These are phyloP conservation scores for Chalaropsis ovoidea DNA, from an alignment of 2,329 filamentous ascomycete species.

Conservation along the genomic window DNA sequence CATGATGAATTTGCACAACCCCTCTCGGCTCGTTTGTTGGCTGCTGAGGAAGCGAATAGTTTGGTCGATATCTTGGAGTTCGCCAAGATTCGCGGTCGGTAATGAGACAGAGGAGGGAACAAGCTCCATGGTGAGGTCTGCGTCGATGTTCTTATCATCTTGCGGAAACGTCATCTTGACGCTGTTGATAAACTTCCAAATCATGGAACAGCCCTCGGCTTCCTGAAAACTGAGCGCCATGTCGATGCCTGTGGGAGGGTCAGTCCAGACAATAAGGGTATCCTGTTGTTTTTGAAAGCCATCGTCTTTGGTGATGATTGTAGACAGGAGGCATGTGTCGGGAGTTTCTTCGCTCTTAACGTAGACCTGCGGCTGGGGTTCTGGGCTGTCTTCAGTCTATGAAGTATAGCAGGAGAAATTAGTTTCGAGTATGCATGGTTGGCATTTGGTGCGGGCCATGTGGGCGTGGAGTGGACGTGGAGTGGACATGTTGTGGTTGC, in stretches of 20 bases:
- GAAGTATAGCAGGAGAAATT: slow-evolving; percentile 24
- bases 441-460: neutral
- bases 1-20: slow-evolving; percentile 77
- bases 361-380: slow-evolving; percentile 77
- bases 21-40: slow-evolving; percentile 67
- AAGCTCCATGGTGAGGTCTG: slow-evolving; percentile 66
- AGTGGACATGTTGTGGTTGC: slow-evolving; percentile 31
- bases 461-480: neutral
- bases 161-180: slow-evolving; percentile 63
- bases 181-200: slow-evolving; percentile 90
- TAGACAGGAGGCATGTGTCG: slow-evolving; percentile 72
- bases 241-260: slow-evolving; percentile 69
- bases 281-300: slow-evolving; percentile 98
- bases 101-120: slow-evolving; percentile 59
- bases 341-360: slow-evolving; percentile 92
- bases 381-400: slow-evolving; percentile 46
- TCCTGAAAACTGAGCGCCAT: slow-evolving; percentile 99
- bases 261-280: slow-evolving; percentile 96
- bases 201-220: slow-evolving; percentile 80
- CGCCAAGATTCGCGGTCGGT: slow-evolving; percentile 68
- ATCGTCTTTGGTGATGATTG: slow-evolving; percentile 84
- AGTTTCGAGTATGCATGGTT: neutral
- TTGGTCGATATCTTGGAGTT: slow-evolving; percentile 73
- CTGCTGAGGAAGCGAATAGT: slow-evolving; percentile 70
- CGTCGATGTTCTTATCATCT: slow-evolving; percentile 71